A percentile compares a stretch with the other conserved stretches of the same genome.
These are phyloP conservation scores for Coniochaeta ligniaria DNA, from an alignment of 2,329 filamentous ascomycete genomes.

Conservation along the genomic window DNA sequence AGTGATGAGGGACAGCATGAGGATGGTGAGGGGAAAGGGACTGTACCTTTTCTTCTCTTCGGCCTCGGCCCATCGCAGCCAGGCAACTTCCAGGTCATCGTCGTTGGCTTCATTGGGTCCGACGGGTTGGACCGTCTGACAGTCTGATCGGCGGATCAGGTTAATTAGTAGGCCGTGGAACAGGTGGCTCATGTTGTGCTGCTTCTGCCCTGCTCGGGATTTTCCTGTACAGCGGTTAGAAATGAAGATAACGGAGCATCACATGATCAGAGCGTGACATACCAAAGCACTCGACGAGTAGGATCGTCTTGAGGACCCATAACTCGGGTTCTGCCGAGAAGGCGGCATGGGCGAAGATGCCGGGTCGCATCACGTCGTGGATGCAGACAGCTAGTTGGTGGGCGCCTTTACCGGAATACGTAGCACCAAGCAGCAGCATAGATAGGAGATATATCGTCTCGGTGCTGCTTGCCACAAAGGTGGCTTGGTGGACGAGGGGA, in stretches of 20 bases:
- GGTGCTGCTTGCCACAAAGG: slow-evolving; percentile 41
- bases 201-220: slow-evolving; percentile 47
- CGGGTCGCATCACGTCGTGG: slow-evolving; percentile 50
- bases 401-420: slow-evolving; percentile 50
- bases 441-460: slow-evolving; percentile 47
- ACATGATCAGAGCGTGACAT: slow-evolving; percentile 35
- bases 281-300: slow-evolving; percentile 58
- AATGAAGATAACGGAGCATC: neutral
- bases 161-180: slow-evolving; percentile 33
- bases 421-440: slow-evolving; percentile 52
- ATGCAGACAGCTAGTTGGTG: slow-evolving; percentile 56
- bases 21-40: neutral
- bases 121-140: slow-evolving; percentile 22
- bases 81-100: slow-evolving; percentile 34
- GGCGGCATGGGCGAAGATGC: slow-evolving; percentile 49
- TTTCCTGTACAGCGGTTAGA: neutral
- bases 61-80: slow-evolving; percentile 44
- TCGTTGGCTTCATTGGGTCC: slow-evolving; percentile 14
- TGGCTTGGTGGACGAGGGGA: slow-evolving; percentile 50
- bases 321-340: slow-evolving; percentile 53
- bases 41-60: slow-evolving; percentile 50
- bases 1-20: neutral
- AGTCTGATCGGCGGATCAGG: slow-evolving; percentile 27
- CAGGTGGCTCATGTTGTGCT: slow-evolving; percentile 56
- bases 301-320: slow-evolving; percentile 54